A percentile compares a stretch with the other conserved stretches of the same genome.
These are phyloP conservation scores for Paramecium bursaria DNA, from an alignment of 73 alveolate genomes.

Conservation along the genomic window DNA sequence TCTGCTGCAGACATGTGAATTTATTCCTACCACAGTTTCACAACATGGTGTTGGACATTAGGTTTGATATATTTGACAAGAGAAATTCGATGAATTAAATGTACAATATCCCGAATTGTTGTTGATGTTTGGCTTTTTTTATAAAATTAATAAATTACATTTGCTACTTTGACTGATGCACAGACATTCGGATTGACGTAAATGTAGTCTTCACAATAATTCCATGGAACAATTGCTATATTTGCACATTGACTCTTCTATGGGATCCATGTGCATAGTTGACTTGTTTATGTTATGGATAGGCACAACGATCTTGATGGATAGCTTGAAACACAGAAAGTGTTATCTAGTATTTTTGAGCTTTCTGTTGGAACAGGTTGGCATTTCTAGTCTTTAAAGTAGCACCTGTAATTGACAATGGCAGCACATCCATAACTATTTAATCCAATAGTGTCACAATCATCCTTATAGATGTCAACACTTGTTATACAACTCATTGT, in stretches of 20 bases:
- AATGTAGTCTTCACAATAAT: background rate
- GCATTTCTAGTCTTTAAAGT: too few relatives aligned
- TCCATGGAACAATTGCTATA: background rate
- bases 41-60: conserved; percentile 50
- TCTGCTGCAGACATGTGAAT: conserved; percentile 34
- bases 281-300: background rate
- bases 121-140: background rate
- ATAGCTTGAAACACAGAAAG: too few relatives aligned
- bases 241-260: background rate
- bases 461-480: background rate
- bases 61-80: background rate
- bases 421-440: background rate
- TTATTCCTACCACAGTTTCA: background rate
- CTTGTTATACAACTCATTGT: background rate
- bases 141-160: too few relatives aligned
- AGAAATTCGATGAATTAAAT: background rate
- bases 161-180: background rate
- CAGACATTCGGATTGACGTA: background rate
- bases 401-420: background rate
- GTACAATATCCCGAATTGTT: background rate
- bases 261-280: background rate
- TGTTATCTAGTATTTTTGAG: too few relatives aligned
- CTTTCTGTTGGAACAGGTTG: too few relatives aligned
- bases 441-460: background rate
- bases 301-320: too few relatives aligned